Percentiles rank a stretch among this genome's conserved stretches.
These are phyloP conservation scores for Calonectria pauciramosa DNA, from an alignment of 2,329 filamentous ascomycete genomes.

Conservation along the genomic window DNA sequence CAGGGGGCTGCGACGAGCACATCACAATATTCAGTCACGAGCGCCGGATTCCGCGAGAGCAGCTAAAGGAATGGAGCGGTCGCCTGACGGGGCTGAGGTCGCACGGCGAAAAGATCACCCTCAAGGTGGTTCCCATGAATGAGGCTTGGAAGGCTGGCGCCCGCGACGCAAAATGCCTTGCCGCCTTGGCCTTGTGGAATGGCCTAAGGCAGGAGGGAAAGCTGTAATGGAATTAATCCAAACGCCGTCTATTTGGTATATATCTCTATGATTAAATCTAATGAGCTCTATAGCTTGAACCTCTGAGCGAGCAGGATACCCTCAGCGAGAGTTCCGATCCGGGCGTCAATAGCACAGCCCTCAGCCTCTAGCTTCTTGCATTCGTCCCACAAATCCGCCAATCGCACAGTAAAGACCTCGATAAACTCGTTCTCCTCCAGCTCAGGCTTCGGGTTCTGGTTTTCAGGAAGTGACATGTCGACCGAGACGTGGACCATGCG, in stretches of 20 bases:
- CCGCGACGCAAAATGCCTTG: conserved; percentile 71
- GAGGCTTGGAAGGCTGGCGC: conserved; percentile 71
- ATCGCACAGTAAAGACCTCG: conserved; percentile 79
- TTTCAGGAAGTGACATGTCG: conserved; percentile 77
- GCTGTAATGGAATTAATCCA: conserved; percentile 44
- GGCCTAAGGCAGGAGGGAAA: conserved; percentile 64
- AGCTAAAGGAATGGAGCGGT: conserved; percentile 69
- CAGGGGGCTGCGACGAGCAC: conserved; percentile 73
- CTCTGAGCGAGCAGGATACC: conserved; percentile 80
- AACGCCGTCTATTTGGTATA: conserved; percentile 18
- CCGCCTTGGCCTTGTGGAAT: conserved; percentile 71
- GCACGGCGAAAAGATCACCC: conserved; percentile 72
- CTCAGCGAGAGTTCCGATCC: conserved; percentile 83
- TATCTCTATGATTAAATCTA: conserved; percentile 14
- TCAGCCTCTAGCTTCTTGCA: conserved; percentile 76
- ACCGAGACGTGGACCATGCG: conserved; percentile 80
- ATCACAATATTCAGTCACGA: conserved; percentile 71
- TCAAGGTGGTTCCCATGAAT: conserved; percentile 69
- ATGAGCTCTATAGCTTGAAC: conserved; percentile 55
- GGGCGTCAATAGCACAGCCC: conserved; percentile 84
- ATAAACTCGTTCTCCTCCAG: conserved; percentile 88
- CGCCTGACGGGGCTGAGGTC: conserved; percentile 70
- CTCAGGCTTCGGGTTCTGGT: conserved; percentile 76
- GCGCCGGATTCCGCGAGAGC: conserved; percentile 61
- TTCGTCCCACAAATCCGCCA: conserved; percentile 75